A percentile compares a stretch with the other conserved stretches of the same genome.
Conservation (phyloP, 2,329 filamentous ascomycete species). For the Colletotrichum viniferum region DNA sequence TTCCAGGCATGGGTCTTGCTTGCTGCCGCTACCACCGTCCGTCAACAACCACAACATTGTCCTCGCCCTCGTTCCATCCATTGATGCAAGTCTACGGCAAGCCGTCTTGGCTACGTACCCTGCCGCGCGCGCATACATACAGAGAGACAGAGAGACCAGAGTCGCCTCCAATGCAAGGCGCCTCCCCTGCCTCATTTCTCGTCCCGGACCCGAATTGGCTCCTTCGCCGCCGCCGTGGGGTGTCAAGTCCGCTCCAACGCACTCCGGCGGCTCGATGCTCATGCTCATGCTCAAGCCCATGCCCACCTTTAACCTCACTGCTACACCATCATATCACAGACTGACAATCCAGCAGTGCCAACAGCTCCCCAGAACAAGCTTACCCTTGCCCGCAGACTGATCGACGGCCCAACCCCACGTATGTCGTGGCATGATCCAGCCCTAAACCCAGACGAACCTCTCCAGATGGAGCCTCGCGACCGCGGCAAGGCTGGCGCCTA, state of each 20-base stretch:
- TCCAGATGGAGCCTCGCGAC: background rate
- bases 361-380: background rate
- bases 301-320: background rate
- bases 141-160: background rate
- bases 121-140: background rate
- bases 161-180: slow-evolving; percentile 8
- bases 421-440: slow-evolving; percentile 12
- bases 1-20: background rate
- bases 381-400: background rate
- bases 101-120: background rate
- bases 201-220: slow-evolving; percentile 2
- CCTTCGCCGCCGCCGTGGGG: background rate
- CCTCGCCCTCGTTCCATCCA: background rate
- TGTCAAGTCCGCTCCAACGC: background rate
- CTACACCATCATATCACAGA: background rate
- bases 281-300: background rate
- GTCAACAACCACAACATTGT: background rate
- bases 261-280: background rate
- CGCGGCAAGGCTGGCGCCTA: slow-evolving; percentile 38
- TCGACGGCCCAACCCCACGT: background rate
- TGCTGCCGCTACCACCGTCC: background rate
- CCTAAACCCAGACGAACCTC: background rate
- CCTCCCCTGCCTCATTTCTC: slow-evolving; percentile 16
- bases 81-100: background rate
- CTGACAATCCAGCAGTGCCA: background rate